Evolutionary conservation across 345 rosid genomes (phyloP), one percentile per base, ranked within the genome.

Genomic region (Cardiospermum halicacabum): DNA sequence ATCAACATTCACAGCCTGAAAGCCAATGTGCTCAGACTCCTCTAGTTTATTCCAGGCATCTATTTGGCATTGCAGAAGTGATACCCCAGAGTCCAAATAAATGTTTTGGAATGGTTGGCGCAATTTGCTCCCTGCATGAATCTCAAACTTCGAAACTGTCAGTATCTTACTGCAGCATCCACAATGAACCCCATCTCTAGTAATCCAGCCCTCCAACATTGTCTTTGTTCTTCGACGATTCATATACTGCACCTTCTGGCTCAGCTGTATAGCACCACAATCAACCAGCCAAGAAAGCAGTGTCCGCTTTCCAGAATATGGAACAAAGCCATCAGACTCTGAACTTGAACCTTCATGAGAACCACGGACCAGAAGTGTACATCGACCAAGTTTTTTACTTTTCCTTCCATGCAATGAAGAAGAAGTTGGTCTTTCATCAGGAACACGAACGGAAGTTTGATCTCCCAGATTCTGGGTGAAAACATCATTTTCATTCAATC

Each of bases 41-140:
- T 82, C 85, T 74, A 80, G 89, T 79, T 69, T 81, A 76, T 79
- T 72, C 99, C 99, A 94, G 60, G 99, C 87, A 60, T 81, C 89
- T 53, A 84, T 73, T 75, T 82, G 99, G 84, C 96, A 89, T 71
- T 91, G 90, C 72, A 89, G 77, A 67, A 91, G 91, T 49, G 97
- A 94, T 71, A 56, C 58, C 57, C 97, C 96, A 69, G 85, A 82
- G 21, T 94, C 97, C 78, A 91, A 74, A 76, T 67, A 81, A 69
- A 89, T 87, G 75, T 91, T 89, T 79, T 85, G 82, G 70, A 85
- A 79, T 65, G 97, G 89, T 72, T 84, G 93, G 64, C 77, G 77
- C 61, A 81, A 78, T 67, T 87, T 86, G 79, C 96, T 88, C 69
- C 99, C 96, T 11, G 99, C 99, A 78, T 94, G 99, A 69, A 82